phyloP scores from a whole-genome alignment of 768 basidiomycete species.

The Fistulinella prunicolor region DNA sequence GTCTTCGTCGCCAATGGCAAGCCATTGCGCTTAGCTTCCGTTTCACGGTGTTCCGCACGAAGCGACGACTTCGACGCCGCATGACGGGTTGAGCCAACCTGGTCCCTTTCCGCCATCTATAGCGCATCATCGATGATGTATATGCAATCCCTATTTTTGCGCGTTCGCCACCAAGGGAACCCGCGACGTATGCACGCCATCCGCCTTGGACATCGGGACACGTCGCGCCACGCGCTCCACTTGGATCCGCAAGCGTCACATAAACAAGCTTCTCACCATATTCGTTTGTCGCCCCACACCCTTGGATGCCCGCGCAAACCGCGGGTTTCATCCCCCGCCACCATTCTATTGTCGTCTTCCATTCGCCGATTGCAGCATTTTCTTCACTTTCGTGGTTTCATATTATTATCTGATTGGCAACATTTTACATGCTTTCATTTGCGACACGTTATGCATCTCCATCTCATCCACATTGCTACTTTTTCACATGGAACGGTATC shows the following conservation, averaged over 20 bases:
- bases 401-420: conserved; percentile 30
- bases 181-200: conserved; percentile 20
- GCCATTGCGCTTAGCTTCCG: conserved; percentile 53
- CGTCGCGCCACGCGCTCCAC: conserved; percentile 22
- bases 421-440: conserved; percentile 20
- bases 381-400: conserved; percentile 18
- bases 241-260: conserved; percentile 23
- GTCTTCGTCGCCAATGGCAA: conserved; percentile 58
- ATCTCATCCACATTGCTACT: conserved; percentile 27
- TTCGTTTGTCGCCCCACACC: conserved; percentile 12
- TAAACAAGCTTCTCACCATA: conserved; percentile 13
- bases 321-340: conserved; percentile 8
- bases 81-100: conserved; percentile 23
- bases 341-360: conserved; percentile 3
- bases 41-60: conserved; percentile 56
- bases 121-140: conserved; percentile 14
- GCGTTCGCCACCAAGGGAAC: conserved; percentile 23
- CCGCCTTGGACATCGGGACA: conserved; percentile 19
- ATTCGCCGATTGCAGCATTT: conserved; percentile 7
- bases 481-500: conserved; percentile 24
- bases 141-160: conserved; percentile 25
- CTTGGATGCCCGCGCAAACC: conserved; percentile 20
- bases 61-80: conserved; percentile 34
- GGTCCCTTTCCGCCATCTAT: conserved; percentile 7
- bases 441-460: conserved; percentile 25